These are phyloP conservation scores for Leucogyrophana mollusca DNA, from an alignment of 768 basidiomycete genomes.

Conservation along the genomic window DNA sequence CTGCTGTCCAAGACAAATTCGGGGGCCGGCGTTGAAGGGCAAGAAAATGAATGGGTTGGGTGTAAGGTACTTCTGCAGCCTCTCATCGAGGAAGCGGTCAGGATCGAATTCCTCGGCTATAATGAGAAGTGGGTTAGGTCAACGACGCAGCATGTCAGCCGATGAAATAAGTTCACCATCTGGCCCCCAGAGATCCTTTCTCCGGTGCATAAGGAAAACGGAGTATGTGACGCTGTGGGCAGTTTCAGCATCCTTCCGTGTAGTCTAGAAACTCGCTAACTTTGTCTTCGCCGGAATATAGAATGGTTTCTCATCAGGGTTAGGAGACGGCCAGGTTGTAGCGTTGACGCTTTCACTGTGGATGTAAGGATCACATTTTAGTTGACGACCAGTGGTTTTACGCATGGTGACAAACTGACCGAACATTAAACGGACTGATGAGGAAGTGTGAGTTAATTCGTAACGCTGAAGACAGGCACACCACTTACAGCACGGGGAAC, in stretches of 20 bases:
- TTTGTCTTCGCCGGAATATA: constrained; percentile 41
- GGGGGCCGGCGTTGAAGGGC: constrained; percentile 57
- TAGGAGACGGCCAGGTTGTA: constrained; percentile 41
- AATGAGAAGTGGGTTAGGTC: background rate
- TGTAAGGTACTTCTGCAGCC: constrained; percentile 58
- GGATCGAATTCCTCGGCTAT: constrained; percentile 69
- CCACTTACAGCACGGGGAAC: constrained; percentile 47
- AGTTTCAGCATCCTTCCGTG: background rate
- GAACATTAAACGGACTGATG: constrained; percentile 45
- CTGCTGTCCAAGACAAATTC: constrained; percentile 63
- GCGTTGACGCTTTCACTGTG: constrained; percentile 45
- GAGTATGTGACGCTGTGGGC: constrained; percentile 45
- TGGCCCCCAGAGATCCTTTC: constrained; percentile 69
- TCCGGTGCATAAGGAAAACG: constrained; percentile 63
- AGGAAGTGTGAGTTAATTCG: background rate
- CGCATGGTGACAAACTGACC: constrained; percentile 25
- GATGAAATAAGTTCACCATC: constrained; percentile 44
- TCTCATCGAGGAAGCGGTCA: constrained; percentile 66
- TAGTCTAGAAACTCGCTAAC: constrained; percentile 10
- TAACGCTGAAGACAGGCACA: background rate
- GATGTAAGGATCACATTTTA: constrained; percentile 2
- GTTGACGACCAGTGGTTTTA: background rate
- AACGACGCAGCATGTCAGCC: background rate
- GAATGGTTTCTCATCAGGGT: constrained; percentile 17
- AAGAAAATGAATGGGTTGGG: constrained; percentile 71